Percentiles rank a stretch among this genome's conserved stretches.
These are phyloP conservation scores for Ballota nigra DNA, from an alignment of 257 asterid genomes.

Conservation along the genomic window DNA sequence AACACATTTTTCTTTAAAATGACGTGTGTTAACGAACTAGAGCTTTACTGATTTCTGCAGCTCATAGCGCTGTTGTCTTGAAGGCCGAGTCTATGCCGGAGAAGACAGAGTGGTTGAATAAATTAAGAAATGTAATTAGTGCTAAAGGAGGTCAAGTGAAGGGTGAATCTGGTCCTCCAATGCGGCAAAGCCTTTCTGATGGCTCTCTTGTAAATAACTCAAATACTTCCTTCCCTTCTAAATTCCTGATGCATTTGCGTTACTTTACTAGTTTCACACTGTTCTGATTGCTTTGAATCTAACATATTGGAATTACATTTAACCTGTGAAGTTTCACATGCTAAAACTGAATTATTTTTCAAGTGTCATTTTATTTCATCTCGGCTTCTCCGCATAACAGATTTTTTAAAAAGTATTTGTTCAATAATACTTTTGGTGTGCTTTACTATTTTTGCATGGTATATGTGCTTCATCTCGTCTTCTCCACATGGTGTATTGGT, in stretches of 20 bases:
- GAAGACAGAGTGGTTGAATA: slow-evolving; percentile 72
- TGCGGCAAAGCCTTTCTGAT: slow-evolving; percentile 83
- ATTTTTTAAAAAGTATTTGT: neutral
- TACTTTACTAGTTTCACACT: slow-evolving; percentile 7
- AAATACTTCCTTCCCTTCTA: slow-evolving; percentile 8
- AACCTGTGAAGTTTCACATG: slow-evolving; percentile 5
- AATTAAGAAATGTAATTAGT: slow-evolving; percentile 70
- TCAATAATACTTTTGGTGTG: neutral
- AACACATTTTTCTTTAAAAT: neutral
- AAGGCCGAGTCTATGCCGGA: slow-evolving; percentile 82
- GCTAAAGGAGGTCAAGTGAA: slow-evolving; percentile 89
- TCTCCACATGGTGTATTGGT: no score
- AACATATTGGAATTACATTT: neutral
- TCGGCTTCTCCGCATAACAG: neutral
- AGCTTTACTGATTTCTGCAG: slow-evolving; percentile 39
- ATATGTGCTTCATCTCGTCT: no score
- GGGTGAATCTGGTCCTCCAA: slow-evolving; percentile 60
- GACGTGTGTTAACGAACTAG: slow-evolving; percentile 9
- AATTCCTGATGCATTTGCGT: slow-evolving; percentile 7
- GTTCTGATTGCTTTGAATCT: slow-evolving; percentile 12
- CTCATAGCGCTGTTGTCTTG: slow-evolving; percentile 78
- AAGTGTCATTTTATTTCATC: neutral
- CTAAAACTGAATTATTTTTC: slow-evolving; percentile 5
- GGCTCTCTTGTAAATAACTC: slow-evolving; percentile 80
- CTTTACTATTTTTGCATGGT: neutral